A percentile compares a stretch with the other conserved stretches of the same genome.
Conservation (phyloP, 306 rosid species). For the Argentina anserina region DNA sequence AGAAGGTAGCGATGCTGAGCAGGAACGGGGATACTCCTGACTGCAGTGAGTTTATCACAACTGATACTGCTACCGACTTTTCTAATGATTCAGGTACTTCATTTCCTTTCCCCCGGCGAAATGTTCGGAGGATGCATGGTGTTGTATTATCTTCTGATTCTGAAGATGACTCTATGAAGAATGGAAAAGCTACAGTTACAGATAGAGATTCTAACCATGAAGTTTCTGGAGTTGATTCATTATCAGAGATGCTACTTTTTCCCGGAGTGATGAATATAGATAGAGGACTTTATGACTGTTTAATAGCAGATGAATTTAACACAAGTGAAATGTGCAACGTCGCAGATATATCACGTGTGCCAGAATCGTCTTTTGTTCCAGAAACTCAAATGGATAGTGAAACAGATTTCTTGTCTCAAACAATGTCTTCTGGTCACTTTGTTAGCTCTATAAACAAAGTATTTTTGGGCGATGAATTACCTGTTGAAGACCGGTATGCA, state of each 20-base stretch:
- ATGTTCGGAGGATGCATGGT: constrained; percentile 42
- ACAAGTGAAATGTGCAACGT: constrained; percentile 42
- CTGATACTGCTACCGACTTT: constrained; percentile 39
- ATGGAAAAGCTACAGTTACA: constrained; percentile 15
- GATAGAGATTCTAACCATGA: constrained; percentile 30
- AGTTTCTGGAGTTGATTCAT: constrained; percentile 29
- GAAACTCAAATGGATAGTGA: constrained; percentile 48
- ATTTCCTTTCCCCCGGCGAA: constrained; percentile 31
- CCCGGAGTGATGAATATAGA: constrained; percentile 34
- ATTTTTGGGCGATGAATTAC: constrained; percentile 33
- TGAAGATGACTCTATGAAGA: constrained; percentile 39
- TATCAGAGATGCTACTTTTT: constrained; percentile 27
- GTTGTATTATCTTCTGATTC: constrained; percentile 62
- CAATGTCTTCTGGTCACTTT: constrained; percentile 37
- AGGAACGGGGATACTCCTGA: constrained; percentile 55
- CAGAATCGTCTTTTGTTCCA: constrained; percentile 59
- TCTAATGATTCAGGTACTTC: constrained; percentile 43
- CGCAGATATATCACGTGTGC: constrained; percentile 48
- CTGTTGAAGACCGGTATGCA: constrained; percentile 25
- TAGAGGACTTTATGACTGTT: constrained; percentile 28
- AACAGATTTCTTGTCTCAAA: constrained; percentile 33
- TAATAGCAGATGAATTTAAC: constrained; percentile 33
- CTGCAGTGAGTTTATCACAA: constrained; percentile 39
- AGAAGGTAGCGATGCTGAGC: constrained; percentile 51
- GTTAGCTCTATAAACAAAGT: constrained; percentile 30